Evolutionary conservation across 2,329 filamentous ascomycete genomes (phyloP).

Genomic region (Chlorencoelia australis): DNA sequence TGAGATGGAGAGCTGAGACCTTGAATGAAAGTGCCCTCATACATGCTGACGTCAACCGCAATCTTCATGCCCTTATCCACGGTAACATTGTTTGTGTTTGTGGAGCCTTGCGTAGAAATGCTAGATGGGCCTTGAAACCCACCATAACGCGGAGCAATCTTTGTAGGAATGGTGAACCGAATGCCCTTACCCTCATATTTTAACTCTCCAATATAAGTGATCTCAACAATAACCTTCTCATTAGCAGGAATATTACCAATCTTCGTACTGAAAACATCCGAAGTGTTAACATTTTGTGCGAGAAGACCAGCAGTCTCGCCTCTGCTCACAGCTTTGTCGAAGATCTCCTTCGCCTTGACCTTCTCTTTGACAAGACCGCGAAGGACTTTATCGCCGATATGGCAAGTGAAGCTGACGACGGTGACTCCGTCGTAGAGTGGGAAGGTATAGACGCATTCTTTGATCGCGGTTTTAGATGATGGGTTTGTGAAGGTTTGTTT

Average conservation of each 20-base stretch:
- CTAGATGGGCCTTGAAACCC: no score
- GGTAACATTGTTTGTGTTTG: background rate
- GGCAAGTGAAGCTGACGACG: constrained; percentile 57
- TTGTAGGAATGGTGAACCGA: constrained; percentile 58
- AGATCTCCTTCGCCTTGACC: constrained; percentile 48
- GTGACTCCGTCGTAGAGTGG: constrained; percentile 65
- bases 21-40: constrained; percentile 44
- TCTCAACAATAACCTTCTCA: constrained; percentile 46
- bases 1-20: constrained; percentile 58
- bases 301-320: constrained; percentile 56
- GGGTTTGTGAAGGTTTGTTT: constrained; percentile 54
- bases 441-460: constrained; percentile 55
- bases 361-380: constrained; percentile 58
- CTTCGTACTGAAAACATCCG: constrained; percentile 58
- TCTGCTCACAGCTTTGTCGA: constrained; percentile 44
- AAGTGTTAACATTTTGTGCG: constrained; percentile 47
- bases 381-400: constrained; percentile 48
- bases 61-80: constrained; percentile 29
- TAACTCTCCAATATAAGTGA: constrained; percentile 59
- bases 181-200: constrained; percentile 61
- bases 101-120: constrained; percentile 42
- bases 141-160: constrained; percentile 59
- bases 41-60: constrained; percentile 49
- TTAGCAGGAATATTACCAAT: constrained; percentile 57
- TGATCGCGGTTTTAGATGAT: constrained; percentile 32